A percentile compares a stretch with the other conserved stretches of the same genome.
Evolutionary conservation across 176 grass and related monocot genomes (phyloP).

Genomic region (Carex parvula): DNA sequence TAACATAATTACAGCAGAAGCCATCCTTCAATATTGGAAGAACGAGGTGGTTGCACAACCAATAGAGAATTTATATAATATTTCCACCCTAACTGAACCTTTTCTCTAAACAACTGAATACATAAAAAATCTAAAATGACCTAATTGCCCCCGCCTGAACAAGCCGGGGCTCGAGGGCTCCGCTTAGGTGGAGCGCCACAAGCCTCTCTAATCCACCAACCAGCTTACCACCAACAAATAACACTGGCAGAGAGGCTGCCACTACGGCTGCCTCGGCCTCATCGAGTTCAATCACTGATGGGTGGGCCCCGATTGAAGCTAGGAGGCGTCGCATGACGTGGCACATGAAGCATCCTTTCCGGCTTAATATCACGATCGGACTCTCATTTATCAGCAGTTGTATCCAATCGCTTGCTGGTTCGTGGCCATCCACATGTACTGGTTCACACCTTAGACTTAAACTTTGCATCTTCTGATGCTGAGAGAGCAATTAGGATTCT

Average conservation of each 20-base stretch:
- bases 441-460: slow-evolving; percentile 8
- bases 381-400: slow-evolving; percentile 32
- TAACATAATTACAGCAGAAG: not conserved
- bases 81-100: not conserved
- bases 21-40: not conserved
- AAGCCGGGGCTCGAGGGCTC: slow-evolving; percentile 32
- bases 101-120: not conserved
- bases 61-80: not conserved
- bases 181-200: slow-evolving; percentile 36
- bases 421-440: slow-evolving; percentile 18
- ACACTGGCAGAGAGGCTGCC: not conserved
- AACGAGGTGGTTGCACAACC: not conserved
- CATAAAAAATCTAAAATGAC: slow-evolving; percentile 5
- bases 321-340: slow-evolving; percentile 40
- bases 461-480: slow-evolving; percentile 10
- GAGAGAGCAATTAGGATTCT: not conserved
- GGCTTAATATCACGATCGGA: slow-evolving; percentile 37
- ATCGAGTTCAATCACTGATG: slow-evolving; percentile 36
- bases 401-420: slow-evolving; percentile 26
- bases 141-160: slow-evolving; percentile 25
- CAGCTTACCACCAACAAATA: slow-evolving; percentile 31
- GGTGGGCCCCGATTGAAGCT: slow-evolving; percentile 27
- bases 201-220: slow-evolving; percentile 38
- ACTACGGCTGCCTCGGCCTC: slow-evolving; percentile 12
- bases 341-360: slow-evolving; percentile 38